Evolutionary conservation across 2,329 filamentous ascomycete genomes (phyloP), one percentile per base, ranked within the genome.

Genomic region (Allantophomopsis cytisporea): DNA sequence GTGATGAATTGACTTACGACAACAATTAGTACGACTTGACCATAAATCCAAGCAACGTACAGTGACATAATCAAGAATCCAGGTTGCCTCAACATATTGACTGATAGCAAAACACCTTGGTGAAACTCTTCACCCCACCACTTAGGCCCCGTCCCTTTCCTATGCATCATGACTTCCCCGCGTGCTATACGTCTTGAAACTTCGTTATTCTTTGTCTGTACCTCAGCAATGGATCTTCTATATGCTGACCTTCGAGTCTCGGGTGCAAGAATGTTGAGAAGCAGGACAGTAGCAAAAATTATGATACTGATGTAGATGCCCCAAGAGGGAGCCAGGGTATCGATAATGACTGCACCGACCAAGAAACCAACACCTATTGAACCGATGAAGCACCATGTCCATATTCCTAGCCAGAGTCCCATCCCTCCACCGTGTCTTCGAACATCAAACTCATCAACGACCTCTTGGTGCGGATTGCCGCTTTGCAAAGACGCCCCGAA

Each of bases 1-100:
- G 31, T 16, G 18, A 17, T 18, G 32, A 30, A 38, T 11, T 13
- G 4, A 56, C 65, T 60, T 42, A 85, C 68, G 41, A 83, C 65
- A 43, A 87, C 82, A 42, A 85, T 66, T 40, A 88, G 63, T 5
- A 84, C 79, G 2, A 85, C 68, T 50, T 87, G 79, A 2, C 79
- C 80, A 54, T 87, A 85, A 35, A 86, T 82, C 83, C 83, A 88
- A 6, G 71, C 78, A 12, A 78, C 64, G 55, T 88, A 88, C n/a
- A 83, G 43, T 2, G 80, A 71, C 51, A 88, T 64, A 21, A 85
- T 59, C n/a, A 75, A 58, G 54, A 87, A 88, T 0, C 83, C 83
- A 3, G 79, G 72, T 53, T 88, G 83, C 31, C 69, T 71, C 38
- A 85, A 62, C 82, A 88, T 87, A 50, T 78, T 73, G 15, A 71